Evolutionary conservation across 2,329 filamentous ascomycete genomes (phyloP).

Genomic region (Monosporascus sp.): DNA sequence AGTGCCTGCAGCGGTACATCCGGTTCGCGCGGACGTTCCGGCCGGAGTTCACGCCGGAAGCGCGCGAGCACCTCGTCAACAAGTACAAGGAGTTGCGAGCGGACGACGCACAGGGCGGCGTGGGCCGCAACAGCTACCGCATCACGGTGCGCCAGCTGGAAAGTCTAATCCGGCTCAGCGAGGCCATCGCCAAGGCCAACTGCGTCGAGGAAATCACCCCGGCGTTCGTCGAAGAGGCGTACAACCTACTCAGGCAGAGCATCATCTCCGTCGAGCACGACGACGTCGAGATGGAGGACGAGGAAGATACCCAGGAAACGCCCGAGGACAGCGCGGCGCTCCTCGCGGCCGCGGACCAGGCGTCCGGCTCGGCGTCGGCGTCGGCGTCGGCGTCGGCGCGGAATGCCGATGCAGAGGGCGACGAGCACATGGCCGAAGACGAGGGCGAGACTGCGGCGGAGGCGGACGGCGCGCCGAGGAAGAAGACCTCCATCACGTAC

Average conservation of each 20-base stretch:
- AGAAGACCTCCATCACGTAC: slow-evolving; percentile 80
- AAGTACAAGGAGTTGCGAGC: slow-evolving; percentile 94
- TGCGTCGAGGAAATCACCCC: slow-evolving; percentile 86
- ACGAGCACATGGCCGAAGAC: slow-evolving; percentile 41
- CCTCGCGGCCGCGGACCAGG: slow-evolving; percentile 42
- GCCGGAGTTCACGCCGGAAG: slow-evolving; percentile 84
- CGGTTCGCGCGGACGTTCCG: slow-evolving; percentile 93
- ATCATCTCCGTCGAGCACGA: slow-evolving; percentile 99
- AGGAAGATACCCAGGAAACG: slow-evolving; percentile 57
- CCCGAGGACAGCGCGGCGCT: slow-evolving; percentile 41
- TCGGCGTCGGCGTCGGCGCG: slow-evolving; percentile 30
- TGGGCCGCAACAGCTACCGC: slow-evolving; percentile 91
- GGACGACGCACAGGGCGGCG: slow-evolving; percentile 89
- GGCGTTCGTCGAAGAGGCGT: slow-evolving; percentile 86
- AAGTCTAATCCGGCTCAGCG: slow-evolving; percentile 88
- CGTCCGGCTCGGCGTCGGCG: slow-evolving; percentile 37
- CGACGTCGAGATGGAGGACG: slow-evolving; percentile 87
- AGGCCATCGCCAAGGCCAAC: slow-evolving; percentile 97
- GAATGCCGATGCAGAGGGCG: slow-evolving; percentile 31
- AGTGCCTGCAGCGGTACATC: slow-evolving; percentile 95
- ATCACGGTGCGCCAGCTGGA: slow-evolving; percentile 97
- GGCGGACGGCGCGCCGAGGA: slow-evolving; percentile 40
- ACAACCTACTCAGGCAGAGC: slow-evolving; percentile 82
- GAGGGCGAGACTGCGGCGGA: slow-evolving; percentile 41
- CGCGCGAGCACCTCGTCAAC: slow-evolving; percentile 76